Conservation (phyloP, 2,329 filamentous ascomycete species). For the Pseudonectria foliicola region DNA sequence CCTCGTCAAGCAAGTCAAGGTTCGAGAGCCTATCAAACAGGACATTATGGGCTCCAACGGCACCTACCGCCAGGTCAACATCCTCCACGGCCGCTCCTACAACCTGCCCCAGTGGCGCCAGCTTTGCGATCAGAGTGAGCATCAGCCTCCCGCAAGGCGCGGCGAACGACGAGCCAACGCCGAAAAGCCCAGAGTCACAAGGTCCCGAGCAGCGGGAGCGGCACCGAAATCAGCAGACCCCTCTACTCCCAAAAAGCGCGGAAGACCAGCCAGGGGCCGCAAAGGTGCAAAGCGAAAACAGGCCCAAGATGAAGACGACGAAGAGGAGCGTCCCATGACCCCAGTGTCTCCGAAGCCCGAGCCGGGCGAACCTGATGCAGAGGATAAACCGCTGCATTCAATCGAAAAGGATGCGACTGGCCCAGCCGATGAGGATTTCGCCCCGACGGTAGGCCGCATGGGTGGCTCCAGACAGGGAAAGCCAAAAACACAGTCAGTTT, state of each 20-base stretch:
- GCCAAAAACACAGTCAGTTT: constrained; percentile 65
- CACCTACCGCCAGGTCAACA: constrained; percentile 94
- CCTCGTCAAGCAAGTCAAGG: constrained; percentile 80
- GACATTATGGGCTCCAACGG: constrained; percentile 96
- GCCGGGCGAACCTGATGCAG: constrained; percentile 13
- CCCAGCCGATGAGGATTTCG: constrained; percentile 35
- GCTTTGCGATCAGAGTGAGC: constrained; percentile 87
- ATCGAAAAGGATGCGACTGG: constrained; percentile 42
- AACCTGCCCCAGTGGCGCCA: constrained; percentile 95
- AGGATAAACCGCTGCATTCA: constrained; percentile 36
- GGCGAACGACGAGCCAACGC: constrained; percentile 68
- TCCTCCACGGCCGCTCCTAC: constrained; percentile 91
- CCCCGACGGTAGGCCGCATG: constrained; percentile 37
- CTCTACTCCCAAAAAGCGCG: constrained; percentile 32
- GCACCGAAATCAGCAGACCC: constrained; percentile 25
- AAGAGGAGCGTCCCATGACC: constrained; percentile 50
- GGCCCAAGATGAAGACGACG: constrained; percentile 31
- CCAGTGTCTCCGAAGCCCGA: constrained; percentile 48
- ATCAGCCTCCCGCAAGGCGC: constrained; percentile 86
- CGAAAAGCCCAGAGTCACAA: constrained; percentile 41
- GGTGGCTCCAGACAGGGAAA: constrained; percentile 44
- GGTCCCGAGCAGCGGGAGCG: constrained; percentile 32
- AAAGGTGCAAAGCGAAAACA: constrained; percentile 32
- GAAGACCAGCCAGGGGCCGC: constrained; percentile 31
- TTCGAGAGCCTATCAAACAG: constrained; percentile 96